phyloP scores from a whole-genome alignment of 257 asterid genomes.

The Solanum etuberosum region DNA sequence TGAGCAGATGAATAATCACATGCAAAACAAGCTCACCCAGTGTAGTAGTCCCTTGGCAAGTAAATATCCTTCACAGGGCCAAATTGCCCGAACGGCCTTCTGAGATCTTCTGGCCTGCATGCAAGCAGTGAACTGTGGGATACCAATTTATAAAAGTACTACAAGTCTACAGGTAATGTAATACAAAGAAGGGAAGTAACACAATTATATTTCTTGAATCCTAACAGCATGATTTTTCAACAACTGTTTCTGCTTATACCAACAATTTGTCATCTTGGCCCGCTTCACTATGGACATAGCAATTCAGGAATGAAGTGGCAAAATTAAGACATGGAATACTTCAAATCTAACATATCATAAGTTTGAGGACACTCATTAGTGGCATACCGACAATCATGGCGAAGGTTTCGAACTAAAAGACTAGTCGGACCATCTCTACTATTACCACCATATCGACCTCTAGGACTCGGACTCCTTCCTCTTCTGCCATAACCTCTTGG shows the following conservation, averaged over 20 bases:
- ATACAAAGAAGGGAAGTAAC: background rate
- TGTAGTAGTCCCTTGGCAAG: constrained; percentile 15
- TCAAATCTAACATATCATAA: background rate
- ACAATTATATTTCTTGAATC: background rate
- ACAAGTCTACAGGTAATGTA: background rate
- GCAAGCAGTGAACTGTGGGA: background rate
- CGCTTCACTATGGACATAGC: background rate
- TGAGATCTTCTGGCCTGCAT: constrained; percentile 13
- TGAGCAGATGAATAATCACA: background rate
- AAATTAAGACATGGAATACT: background rate
- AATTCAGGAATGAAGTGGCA: background rate
- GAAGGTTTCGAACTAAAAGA: constrained; percentile 87
- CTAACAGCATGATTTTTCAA: too few relatives aligned
- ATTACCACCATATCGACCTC: constrained; percentile 52
- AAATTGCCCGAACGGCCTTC: constrained; percentile 15
- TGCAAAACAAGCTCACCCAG: constrained; percentile 43
- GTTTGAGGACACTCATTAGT: background rate
- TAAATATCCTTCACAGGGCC: constrained; percentile 18
- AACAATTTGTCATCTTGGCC: background rate
- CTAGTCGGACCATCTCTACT: constrained; percentile 73
- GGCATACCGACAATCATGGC: constrained; percentile 75
- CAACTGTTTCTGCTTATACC: background rate
- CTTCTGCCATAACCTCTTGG: constrained; percentile 90
- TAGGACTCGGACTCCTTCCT: constrained; percentile 67
- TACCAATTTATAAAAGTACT: background rate